A percentile compares a stretch with the other conserved stretches of the same genome.
These are phyloP conservation scores for Alternaria novae-zelandiae DNA, from an alignment of 2,329 filamentous ascomycete genomes.

Conservation along the genomic window DNA sequence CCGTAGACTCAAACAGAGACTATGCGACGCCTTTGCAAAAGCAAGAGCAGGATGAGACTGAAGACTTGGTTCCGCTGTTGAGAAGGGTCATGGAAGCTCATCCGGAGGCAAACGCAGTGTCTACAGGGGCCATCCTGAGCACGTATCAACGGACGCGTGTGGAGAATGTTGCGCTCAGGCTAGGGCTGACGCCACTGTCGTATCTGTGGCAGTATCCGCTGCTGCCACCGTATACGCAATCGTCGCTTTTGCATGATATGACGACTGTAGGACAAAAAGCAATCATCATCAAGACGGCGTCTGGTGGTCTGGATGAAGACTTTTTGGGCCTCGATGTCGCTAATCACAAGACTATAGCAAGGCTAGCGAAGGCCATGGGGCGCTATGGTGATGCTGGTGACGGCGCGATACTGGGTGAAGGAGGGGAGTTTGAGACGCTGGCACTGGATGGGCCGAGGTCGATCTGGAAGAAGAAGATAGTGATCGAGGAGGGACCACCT, in stretches of 20 bases:
- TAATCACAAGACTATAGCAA: conserved; percentile 54
- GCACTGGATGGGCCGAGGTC: conserved; percentile 77
- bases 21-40: conserved; percentile 58
- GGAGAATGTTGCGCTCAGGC: conserved; percentile 83
- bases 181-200: conserved; percentile 82
- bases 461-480: conserved; percentile 76
- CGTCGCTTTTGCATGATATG: conserved; percentile 79
- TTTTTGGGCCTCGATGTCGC: conserved; percentile 85
- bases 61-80: conserved; percentile 82
- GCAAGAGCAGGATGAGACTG: conserved; percentile 74
- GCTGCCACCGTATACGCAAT: conserved; percentile 63
- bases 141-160: conserved; percentile 97
- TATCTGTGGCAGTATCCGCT: conserved; percentile 92
- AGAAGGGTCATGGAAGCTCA: conserved; percentile 68
- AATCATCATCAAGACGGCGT: conserved; percentile 94
- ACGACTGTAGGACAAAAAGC: conserved; percentile 76
- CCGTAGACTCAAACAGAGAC: conserved; percentile 73
- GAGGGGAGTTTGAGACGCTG: conserved; percentile 94
- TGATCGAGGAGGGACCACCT: conserved; percentile 62
- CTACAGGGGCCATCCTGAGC: conserved; percentile 88
- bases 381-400: conserved; percentile 70
- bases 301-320: conserved; percentile 80
- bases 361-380: conserved; percentile 62
- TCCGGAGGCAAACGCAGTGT: conserved; percentile 84
- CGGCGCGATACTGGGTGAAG: conserved; percentile 84